Evolutionary conservation across 148 eudicot species (phyloP), one percentile per base, ranked within the genome.

Genomic region (Bassia scoparia): DNA sequence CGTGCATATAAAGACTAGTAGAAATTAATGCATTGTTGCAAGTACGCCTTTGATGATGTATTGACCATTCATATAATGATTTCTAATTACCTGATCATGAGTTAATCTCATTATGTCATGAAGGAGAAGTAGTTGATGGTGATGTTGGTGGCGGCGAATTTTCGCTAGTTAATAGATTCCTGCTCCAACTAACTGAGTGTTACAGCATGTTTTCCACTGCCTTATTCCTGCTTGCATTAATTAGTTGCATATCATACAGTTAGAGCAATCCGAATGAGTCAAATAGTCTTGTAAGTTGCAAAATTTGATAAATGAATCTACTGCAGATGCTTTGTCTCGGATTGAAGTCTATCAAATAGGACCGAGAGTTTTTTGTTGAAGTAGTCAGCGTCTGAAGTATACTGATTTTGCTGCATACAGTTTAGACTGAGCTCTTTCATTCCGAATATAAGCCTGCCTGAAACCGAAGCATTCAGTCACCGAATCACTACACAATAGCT

Each of bases 401-500:
- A 1, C 0, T 59, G 2, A 21, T 0, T 1, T 12, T 29, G 30
- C 23, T 10, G 24, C 0, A 43, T 55, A 41, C 72, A 75, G n/a
- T 43, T 67, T 0, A 55, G 80, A 59, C 38, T n/a, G 0, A 16
- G 34, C 41, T 59, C 66, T 60, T 53, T 4, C 17, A 30, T 35
- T 14, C 79, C 73, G 10, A 73, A 46, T 13, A 80, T 80, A 6
- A 81, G 61, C 24, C 66, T 20, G 55, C 70, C 69, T 15, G 82
- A 73, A 68, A 85, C 5, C 84, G 49, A 10, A 84, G 5, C 75
- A 71, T 44, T 59, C 87, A 81, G 0, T n/a, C 7, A 13, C 60
- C 10, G 20, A 49, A 61, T n/a, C 74, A 67, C 71, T 76, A 81
- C 20, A 54, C 70, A 41, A 71, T 68, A 1, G 81, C 85, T 68